Conservation (phyloP, 768 basidiomycete genomes). For the Tricholoma hemisulphureum region DNA sequence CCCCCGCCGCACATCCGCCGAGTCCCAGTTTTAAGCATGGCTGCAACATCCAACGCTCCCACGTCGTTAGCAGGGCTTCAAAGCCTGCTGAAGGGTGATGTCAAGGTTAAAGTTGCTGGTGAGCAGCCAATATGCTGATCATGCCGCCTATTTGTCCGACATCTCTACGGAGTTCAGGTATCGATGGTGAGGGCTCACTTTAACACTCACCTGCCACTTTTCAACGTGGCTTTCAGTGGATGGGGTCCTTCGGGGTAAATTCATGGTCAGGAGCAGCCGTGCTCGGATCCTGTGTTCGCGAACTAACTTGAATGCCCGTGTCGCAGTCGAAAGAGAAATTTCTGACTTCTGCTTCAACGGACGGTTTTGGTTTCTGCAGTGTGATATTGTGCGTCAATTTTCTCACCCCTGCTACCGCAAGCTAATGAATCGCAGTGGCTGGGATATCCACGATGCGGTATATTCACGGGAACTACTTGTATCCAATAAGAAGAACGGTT, state of each 20-base stretch:
- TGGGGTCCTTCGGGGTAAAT: constrained; percentile 93
- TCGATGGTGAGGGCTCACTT: constrained; percentile 58
- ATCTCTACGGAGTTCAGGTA: constrained; percentile 26
- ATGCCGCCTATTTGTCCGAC: neutral
- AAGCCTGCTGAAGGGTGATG: constrained; percentile 54
- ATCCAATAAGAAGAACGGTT: constrained; percentile 90
- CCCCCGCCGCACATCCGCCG: too few species aligned
- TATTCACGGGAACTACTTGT: constrained; percentile 86
- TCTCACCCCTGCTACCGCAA: neutral
- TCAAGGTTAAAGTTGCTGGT: constrained; percentile 95
- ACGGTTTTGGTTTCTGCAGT: constrained; percentile 92
- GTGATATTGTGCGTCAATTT: constrained; percentile 72
- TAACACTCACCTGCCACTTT: neutral
- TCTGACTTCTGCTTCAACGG: constrained; percentile 69
- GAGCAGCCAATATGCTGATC: constrained; percentile 20
- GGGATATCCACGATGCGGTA: constrained; percentile 89
- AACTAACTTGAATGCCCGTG: neutral
- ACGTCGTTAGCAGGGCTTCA: constrained; percentile 56
- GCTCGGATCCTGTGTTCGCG: neutral
- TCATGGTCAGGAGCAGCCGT: constrained; percentile 59
- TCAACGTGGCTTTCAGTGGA: constrained; percentile 56
- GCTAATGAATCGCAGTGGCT: constrained; percentile 51
- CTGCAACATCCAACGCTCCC: constrained; percentile 2
- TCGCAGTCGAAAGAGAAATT: constrained; percentile 88
- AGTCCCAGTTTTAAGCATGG: neutral